A percentile compares a stretch with the other conserved stretches of the same genome.
These are phyloP conservation scores for Nothophytophthora sp. DNA, from an alignment of 352 stramenopile genomes.

Conservation along the genomic window DNA sequence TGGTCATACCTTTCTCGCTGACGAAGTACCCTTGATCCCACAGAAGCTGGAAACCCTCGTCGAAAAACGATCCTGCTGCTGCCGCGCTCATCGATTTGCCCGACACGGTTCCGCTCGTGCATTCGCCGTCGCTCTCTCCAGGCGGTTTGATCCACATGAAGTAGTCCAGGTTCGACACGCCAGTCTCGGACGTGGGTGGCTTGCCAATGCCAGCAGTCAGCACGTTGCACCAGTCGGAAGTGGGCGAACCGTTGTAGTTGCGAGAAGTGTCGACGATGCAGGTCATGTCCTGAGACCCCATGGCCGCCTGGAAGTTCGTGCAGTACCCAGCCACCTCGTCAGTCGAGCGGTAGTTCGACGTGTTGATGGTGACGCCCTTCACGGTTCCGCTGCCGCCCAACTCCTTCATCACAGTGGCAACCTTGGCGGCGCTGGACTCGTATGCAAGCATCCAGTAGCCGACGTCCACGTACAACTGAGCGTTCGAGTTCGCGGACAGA, in stretches of 20 bases:
- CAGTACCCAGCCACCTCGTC: constrained; percentile 42
- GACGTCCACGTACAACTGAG: constrained; percentile 59
- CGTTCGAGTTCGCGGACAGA: constrained; percentile 49
- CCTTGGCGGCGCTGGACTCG: constrained; percentile 17
- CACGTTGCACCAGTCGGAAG: constrained; percentile 72
- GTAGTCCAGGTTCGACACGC: constrained; percentile 50
- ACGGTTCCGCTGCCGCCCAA: constrained; percentile 32
- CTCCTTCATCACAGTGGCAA: constrained; percentile 40
- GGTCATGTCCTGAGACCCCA: constrained; percentile 31
- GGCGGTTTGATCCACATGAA: constrained; percentile 66
- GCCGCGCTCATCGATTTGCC: constrained; percentile 37
- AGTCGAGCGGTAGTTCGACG: constrained; percentile 64
- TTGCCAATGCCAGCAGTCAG: constrained; percentile 46
- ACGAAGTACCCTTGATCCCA: constrained; percentile 71
- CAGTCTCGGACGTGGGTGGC: constrained; percentile 44
- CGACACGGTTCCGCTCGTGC: constrained; percentile 37
- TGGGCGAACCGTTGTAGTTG: constrained; percentile 44
- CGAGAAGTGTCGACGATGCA: constrained; percentile 68
- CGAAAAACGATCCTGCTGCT: constrained; percentile 46
- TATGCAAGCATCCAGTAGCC: constrained; percentile 57
- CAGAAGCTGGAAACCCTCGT: constrained; percentile 49
- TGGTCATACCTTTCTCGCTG: neutral
- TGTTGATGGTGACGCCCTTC: constrained; percentile 70
- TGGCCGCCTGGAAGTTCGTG: constrained; percentile 46
- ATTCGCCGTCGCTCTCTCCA: constrained; percentile 61